phyloP scores from a whole-genome alignment of 331 rosid genomes.

The Quercus lobata region DNA sequence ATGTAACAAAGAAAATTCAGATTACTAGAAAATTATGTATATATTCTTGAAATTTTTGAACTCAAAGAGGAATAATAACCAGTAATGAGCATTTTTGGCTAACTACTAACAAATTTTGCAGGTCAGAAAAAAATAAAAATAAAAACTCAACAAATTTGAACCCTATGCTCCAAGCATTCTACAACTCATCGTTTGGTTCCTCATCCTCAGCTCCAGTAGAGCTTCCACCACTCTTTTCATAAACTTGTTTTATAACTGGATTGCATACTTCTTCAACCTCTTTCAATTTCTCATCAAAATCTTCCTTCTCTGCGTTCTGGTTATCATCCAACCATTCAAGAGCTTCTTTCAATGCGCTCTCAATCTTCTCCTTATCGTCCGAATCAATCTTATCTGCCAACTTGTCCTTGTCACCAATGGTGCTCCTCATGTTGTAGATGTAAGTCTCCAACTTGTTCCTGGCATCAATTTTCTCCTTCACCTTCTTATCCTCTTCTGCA shows the following conservation, averaged over 20 bases:
- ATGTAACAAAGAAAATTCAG: not conserved
- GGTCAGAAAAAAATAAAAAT: not conserved
- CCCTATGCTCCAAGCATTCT: not conserved
- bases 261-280: constrained; percentile 48
- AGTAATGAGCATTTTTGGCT: not conserved
- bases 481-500: constrained; percentile 46
- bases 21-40: too few relatives aligned
- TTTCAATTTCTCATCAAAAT: constrained; percentile 46
- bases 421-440: constrained; percentile 40
- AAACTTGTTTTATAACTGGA: constrained; percentile 43
- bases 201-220: constrained; percentile 27
- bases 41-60: too few relatives aligned
- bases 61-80: too few relatives aligned
- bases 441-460: constrained; percentile 47
- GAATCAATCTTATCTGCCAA: constrained; percentile 42
- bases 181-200: constrained; percentile 42
- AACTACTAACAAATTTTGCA: not conserved
- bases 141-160: not conserved
- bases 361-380: constrained; percentile 47
- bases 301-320: constrained; percentile 42
- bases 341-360: constrained; percentile 33
- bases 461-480: constrained; percentile 40
- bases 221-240: constrained; percentile 43
- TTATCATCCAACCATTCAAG: constrained; percentile 52
- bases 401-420: constrained; percentile 35